These are phyloP conservation scores for Zygosaccharomyces bailii DNA, from an alignment of 805 yeast species.

Conservation along the genomic window DNA sequence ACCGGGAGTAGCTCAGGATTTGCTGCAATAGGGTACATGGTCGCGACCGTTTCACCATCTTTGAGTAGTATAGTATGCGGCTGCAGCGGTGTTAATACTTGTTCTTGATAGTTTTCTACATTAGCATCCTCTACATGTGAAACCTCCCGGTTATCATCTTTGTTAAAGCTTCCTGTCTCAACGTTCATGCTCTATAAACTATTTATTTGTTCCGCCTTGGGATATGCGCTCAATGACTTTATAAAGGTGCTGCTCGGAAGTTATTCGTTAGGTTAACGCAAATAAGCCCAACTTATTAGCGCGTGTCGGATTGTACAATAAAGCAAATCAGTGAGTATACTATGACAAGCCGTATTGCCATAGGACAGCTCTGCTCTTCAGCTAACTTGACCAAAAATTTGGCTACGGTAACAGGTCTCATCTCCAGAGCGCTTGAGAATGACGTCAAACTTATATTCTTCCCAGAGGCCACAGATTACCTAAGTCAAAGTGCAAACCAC, in stretches of 20 bases:
- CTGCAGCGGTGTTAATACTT: conserved; percentile 32
- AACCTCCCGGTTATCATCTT: neutral
- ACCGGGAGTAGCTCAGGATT: conserved; percentile 62
- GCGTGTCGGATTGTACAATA: neutral
- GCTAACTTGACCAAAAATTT: conserved; percentile 60
- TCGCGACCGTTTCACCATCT: conserved; percentile 90
- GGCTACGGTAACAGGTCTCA: conserved; percentile 51
- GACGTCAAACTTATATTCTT: conserved; percentile 71
- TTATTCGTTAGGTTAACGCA: too few species aligned
- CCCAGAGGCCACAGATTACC: conserved; percentile 92
- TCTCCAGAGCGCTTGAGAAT: conserved; percentile 56
- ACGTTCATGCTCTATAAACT: neutral
- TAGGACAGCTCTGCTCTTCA: conserved; percentile 83
- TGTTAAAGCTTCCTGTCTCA: neutral
- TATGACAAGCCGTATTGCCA: conserved; percentile 49
- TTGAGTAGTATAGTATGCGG: conserved; percentile 75
- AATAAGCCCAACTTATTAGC: neutral
- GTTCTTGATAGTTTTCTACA: conserved; percentile 12
- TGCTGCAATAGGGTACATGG: conserved; percentile 78
- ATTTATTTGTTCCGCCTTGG: too few species aligned
- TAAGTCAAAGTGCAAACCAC: conserved; percentile 66
- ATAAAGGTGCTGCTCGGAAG: too few species aligned
- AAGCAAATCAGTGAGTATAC: neutral
- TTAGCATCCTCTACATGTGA: conserved; percentile 3
- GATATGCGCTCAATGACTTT: too few species aligned